Conservation (phyloP, 345 rosid species). For the Populus alba region DNA sequence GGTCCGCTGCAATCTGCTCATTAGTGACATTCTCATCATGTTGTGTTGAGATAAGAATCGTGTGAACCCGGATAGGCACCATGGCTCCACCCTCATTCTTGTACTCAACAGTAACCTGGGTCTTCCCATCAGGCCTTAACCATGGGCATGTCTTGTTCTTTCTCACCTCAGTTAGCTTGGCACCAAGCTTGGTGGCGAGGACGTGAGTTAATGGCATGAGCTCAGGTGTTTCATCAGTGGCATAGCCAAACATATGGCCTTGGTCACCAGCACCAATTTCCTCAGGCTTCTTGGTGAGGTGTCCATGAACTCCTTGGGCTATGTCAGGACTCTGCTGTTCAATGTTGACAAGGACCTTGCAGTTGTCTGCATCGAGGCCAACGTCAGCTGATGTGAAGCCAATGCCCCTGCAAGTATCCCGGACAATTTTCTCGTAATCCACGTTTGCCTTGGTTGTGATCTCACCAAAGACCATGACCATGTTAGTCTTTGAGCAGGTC, state of each 20-base stretch:
- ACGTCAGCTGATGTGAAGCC: conserved; percentile 70
- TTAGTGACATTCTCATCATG: conserved; percentile 80
- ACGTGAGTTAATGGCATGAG: conserved; percentile 79
- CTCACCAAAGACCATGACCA: conserved; percentile 87
- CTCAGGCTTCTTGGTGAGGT: conserved; percentile 70
- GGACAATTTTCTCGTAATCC: conserved; percentile 68
- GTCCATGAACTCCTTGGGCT: conserved; percentile 86
- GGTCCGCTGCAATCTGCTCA: conserved; percentile 60
- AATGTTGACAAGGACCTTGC: conserved; percentile 71
- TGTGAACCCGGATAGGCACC: conserved; percentile 70
- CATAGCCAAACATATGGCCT: conserved; percentile 82
- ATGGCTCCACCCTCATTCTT: conserved; percentile 63
- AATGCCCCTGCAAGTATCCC: conserved; percentile 71
- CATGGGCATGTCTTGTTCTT: conserved; percentile 73
- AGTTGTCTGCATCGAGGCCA: conserved; percentile 72
- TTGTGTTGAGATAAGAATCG: conserved; percentile 75
- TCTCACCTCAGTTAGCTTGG: conserved; percentile 77
- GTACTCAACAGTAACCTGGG: conserved; percentile 78
- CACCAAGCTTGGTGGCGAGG: conserved; percentile 76
- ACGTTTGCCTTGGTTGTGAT: conserved; percentile 71
- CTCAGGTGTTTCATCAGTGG: conserved; percentile 77
- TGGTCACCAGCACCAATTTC: conserved; percentile 91
- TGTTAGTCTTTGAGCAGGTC: conserved; percentile 79
- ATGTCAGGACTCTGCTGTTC: conserved; percentile 83
- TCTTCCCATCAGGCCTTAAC: conserved; percentile 86